These are phyloP conservation scores for Colletotrichum lentis DNA, from an alignment of 2,329 filamentous ascomycete genomes.

Conservation along the genomic window DNA sequence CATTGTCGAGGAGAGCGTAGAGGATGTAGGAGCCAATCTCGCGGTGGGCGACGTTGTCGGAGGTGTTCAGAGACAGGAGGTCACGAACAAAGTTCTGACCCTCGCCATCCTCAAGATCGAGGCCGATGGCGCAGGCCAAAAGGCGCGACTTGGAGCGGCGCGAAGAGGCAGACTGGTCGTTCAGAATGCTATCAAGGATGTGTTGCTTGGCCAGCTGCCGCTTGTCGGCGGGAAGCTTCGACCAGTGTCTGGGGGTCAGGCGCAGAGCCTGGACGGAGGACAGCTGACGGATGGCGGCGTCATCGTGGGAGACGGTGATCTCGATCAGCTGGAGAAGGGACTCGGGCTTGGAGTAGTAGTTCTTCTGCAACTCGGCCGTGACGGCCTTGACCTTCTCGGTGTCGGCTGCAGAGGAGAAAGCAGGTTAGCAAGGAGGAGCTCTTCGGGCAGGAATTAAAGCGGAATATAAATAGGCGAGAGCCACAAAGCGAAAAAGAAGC, in stretches of 20 bases:
- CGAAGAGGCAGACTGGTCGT: constrained; percentile 78
- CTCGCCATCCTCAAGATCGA: constrained; percentile 78
- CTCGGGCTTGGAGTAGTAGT: constrained; percentile 87
- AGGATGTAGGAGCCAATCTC: constrained; percentile 94
- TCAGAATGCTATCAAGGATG: constrained; percentile 82
- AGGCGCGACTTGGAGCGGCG: constrained; percentile 89
- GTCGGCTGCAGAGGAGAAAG: constrained; percentile 68
- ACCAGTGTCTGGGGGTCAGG: constrained; percentile 87
- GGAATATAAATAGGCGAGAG: constrained; percentile 33
- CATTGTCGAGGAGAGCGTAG: constrained; percentile 87
- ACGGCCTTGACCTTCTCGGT: constrained; percentile 89
- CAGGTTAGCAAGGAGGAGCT: constrained; percentile 45
- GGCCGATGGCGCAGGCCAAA: constrained; percentile 83
- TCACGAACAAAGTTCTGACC: constrained; percentile 84
- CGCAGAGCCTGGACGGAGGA: constrained; percentile 90
- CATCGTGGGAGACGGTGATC: constrained; percentile 81
- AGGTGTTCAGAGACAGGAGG: constrained; percentile 81
- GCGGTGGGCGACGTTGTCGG: constrained; percentile 77
- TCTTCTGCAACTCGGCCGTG: constrained; percentile 88
- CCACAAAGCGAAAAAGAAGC: constrained; percentile 35
- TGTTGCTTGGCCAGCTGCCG: constrained; percentile 83
- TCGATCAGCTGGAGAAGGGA: constrained; percentile 88
- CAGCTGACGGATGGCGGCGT: constrained; percentile 80
- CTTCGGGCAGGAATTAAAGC: no score
- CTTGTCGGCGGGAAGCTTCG: constrained; percentile 73